Percentiles rank a stretch among this genome's conserved stretches.
phyloP scores from a whole-genome alignment of 495 filamentous ascomycete species.

The Penicillium coffeae region DNA sequence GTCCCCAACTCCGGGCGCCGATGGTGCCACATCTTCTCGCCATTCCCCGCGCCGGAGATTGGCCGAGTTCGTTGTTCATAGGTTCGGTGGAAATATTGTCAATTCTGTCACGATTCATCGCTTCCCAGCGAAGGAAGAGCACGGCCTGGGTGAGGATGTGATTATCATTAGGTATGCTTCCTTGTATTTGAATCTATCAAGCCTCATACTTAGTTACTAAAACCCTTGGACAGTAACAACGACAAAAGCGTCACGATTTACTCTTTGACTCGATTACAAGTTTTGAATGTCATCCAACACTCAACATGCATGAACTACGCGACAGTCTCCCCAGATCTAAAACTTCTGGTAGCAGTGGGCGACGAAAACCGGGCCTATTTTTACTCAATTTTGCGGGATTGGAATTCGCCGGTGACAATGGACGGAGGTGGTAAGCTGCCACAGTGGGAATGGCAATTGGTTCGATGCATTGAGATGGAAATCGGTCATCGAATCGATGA shows the following conservation, averaged over 20 bases:
- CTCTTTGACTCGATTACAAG: constrained; percentile 58
- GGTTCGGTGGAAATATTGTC: constrained; percentile 57
- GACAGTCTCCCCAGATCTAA: constrained; percentile 83
- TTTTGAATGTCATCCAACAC: constrained; percentile 65
- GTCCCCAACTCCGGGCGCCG: constrained; percentile 18
- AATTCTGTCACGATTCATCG: constrained; percentile 70
- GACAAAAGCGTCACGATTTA: constrained; percentile 81
- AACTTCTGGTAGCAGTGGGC: constrained; percentile 74
- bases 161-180: constrained; percentile 66
- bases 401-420: constrained; percentile 37
- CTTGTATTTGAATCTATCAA: no score
- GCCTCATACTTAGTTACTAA: background rate
- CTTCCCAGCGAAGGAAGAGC: constrained; percentile 45
- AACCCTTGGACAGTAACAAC: constrained; percentile 62
- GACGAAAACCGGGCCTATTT: constrained; percentile 83
- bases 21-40: constrained; percentile 27
- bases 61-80: constrained; percentile 49
- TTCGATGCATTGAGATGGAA: constrained; percentile 35
- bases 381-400: constrained; percentile 51
- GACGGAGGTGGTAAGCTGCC: constrained; percentile 41
- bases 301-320: constrained; percentile 87
- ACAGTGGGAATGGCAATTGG: constrained; percentile 36
- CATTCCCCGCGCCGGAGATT: constrained; percentile 26
- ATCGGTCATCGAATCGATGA: constrained; percentile 34
- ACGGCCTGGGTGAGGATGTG: constrained; percentile 55